Evolutionary conservation across 371 early-diverging fungal species (phyloP).

Genomic region (Parasitella parasitica): DNA sequence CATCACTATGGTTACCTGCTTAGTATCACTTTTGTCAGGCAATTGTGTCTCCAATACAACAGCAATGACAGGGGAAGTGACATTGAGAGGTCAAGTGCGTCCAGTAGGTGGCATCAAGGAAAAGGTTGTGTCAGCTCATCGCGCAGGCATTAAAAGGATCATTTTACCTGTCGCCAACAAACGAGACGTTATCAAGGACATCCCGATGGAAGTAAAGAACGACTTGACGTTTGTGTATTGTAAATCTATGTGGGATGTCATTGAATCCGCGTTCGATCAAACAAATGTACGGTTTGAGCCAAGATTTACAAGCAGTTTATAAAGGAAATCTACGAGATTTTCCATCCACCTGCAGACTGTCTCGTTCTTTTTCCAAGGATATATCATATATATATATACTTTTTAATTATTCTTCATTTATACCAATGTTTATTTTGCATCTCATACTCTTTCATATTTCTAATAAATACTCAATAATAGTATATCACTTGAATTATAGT

Average conservation of each 20-base stretch:
- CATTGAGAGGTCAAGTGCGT: constrained; percentile 77
- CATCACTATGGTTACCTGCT: constrained; percentile 71
- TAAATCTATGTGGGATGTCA: constrained; percentile 65
- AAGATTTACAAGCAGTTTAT: constrained; percentile 23
- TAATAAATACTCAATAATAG: no score
- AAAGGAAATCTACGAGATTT: constrained; percentile 3
- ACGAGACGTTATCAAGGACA: constrained; percentile 59
- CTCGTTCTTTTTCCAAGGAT: no score
- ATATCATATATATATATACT: no score
- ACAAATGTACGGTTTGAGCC: constrained; percentile 8
- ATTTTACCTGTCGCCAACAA: constrained; percentile 56
- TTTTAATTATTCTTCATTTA: no score
- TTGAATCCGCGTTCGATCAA: constrained; percentile 57
- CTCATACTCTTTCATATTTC: background rate
- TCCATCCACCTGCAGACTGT: no score
- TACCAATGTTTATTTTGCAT: no score
- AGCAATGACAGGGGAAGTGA: constrained; percentile 91
- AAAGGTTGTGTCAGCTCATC: constrained; percentile 83
- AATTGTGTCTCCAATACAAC: constrained; percentile 51
- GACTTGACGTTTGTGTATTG: constrained; percentile 71
- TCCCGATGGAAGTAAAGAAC: constrained; percentile 59
- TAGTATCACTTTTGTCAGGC: constrained; percentile 72
- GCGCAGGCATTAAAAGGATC: constrained; percentile 65
- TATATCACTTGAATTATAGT: no score
- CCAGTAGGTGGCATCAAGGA: constrained; percentile 91